These are phyloP conservation scores for Cladosporium sp. DNA, from an alignment of 2,329 filamentous ascomycete species.

Conservation along the genomic window DNA sequence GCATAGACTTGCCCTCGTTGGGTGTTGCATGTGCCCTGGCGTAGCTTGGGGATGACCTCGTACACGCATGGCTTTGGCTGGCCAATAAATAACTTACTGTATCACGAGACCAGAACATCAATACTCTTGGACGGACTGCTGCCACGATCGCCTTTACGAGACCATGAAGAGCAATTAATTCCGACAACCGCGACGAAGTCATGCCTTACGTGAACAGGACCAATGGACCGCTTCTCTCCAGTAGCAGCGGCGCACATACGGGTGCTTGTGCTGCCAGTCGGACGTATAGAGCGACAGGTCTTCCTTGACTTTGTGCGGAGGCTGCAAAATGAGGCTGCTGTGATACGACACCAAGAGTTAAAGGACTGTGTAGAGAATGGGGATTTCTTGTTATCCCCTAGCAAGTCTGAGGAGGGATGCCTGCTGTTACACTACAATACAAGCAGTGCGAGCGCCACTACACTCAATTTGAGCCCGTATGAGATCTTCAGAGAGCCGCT, in stretches of 20 bases:
- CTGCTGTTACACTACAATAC: constrained; percentile 86
- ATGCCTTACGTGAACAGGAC: neutral
- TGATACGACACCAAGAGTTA: constrained; percentile 41
- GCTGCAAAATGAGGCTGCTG: constrained; percentile 72
- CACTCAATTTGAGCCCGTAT: constrained; percentile 78
- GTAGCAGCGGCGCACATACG: constrained; percentile 87
- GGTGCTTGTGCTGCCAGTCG: constrained; percentile 80
- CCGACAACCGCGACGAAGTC: neutral
- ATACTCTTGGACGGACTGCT: neutral
- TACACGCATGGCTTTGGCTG: neutral
- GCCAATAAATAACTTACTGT: neutral
- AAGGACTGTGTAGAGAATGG: constrained; percentile 10
- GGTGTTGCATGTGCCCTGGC: neutral
- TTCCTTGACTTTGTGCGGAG: constrained; percentile 76
- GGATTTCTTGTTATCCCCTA: constrained; percentile 60
- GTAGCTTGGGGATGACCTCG: neutral
- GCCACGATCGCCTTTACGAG: neutral
- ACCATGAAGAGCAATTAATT: neutral
- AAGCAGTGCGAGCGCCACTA: constrained; percentile 72
- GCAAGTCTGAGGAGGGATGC: constrained; percentile 79
- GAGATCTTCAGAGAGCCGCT: constrained; percentile 85
- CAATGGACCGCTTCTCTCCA: constrained; percentile 75
- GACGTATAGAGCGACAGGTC: constrained; percentile 74
- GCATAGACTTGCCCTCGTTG: neutral
- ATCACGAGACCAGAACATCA: neutral